These are phyloP conservation scores for Purpureocillium lavendulum DNA, from an alignment of 2,329 filamentous ascomycete species.

Conservation along the genomic window DNA sequence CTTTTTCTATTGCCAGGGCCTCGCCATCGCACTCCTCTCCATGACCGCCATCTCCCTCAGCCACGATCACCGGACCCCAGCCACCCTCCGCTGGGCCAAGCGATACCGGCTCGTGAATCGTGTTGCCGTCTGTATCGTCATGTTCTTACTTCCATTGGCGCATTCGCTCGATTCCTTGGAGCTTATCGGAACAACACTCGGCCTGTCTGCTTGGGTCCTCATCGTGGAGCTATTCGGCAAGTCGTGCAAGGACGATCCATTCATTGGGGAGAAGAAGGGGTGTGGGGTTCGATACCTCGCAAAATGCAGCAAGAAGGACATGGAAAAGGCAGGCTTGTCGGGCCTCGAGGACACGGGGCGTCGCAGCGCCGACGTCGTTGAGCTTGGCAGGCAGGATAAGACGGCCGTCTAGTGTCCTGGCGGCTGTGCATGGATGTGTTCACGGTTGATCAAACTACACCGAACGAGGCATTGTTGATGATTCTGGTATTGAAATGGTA, in stretches of 20 bases:
- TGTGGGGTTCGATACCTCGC: slow-evolving; percentile 31
- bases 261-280: slow-evolving; percentile 28
- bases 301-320: slow-evolving; percentile 27
- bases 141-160: slow-evolving; percentile 48
- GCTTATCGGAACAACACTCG: slow-evolving; percentile 35
- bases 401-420: slow-evolving; percentile 7
- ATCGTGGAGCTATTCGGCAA: slow-evolving; percentile 40
- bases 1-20: slow-evolving; percentile 57
- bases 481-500: too few species aligned
- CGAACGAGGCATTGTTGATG: too few species aligned
- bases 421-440: too few species aligned
- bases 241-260: slow-evolving; percentile 34
- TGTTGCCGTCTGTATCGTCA: slow-evolving; percentile 35
- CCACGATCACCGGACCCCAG: slow-evolving; percentile 46
- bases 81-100: slow-evolving; percentile 40
- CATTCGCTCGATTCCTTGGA: slow-evolving; percentile 34
- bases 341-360: slow-evolving; percentile 17
- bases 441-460: too few species aligned
- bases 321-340: slow-evolving; percentile 15
- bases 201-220: slow-evolving; percentile 35
- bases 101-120: slow-evolving; percentile 42
- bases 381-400: slow-evolving; percentile 14
- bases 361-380: slow-evolving; percentile 12
- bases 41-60: slow-evolving; percentile 46
- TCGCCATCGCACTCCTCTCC: slow-evolving; percentile 44